phyloP scores from a whole-genome alignment of 352 stramenopile genomes.

The Peronospora belbahrii region DNA sequence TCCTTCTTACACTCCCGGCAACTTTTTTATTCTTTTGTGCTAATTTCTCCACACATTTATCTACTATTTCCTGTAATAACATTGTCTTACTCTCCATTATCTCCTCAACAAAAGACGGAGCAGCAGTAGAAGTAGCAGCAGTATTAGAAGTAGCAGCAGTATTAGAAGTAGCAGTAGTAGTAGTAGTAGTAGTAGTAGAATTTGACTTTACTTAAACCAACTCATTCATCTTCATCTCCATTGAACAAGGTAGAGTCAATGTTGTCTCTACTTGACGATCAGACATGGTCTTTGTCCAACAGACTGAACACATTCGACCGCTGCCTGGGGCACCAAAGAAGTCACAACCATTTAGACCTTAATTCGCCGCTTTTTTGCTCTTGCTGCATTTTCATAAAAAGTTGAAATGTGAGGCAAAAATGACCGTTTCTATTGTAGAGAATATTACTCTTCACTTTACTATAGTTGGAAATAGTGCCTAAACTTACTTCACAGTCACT shows the following conservation, averaged over 20 bases:
- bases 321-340: conserved; percentile 68
- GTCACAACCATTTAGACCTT: conserved; percentile 63
- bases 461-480: not conserved
- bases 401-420: too few relatives aligned
- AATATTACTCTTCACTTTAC: too few relatives aligned
- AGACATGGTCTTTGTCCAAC: conserved; percentile 82
- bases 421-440: too few relatives aligned
- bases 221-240: conserved; percentile 19
- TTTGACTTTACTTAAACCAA: conserved; percentile 30
- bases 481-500: too few relatives aligned
- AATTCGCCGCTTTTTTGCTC: conserved; percentile 67
- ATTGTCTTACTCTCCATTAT: conserved; percentile 12
- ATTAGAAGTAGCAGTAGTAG: too few relatives aligned
- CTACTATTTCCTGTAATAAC: conserved; percentile 48
- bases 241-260: conserved; percentile 2
- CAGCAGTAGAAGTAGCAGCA: too few relatives aligned
- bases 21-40: conserved; percentile 88
- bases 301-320: conserved; percentile 77
- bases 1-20: conserved; percentile 91
- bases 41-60: conserved; percentile 22
- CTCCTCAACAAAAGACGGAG: not conserved
- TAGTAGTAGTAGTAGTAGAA: too few relatives aligned
- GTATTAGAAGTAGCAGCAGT: too few relatives aligned
- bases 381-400: conserved; percentile 47
- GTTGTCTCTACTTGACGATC: conserved; percentile 45